Evolutionary conservation across 2,329 filamentous ascomycete genomes (phyloP), one percentile per base, ranked within the genome.

Genomic region (Cytospora schulzeri): DNA sequence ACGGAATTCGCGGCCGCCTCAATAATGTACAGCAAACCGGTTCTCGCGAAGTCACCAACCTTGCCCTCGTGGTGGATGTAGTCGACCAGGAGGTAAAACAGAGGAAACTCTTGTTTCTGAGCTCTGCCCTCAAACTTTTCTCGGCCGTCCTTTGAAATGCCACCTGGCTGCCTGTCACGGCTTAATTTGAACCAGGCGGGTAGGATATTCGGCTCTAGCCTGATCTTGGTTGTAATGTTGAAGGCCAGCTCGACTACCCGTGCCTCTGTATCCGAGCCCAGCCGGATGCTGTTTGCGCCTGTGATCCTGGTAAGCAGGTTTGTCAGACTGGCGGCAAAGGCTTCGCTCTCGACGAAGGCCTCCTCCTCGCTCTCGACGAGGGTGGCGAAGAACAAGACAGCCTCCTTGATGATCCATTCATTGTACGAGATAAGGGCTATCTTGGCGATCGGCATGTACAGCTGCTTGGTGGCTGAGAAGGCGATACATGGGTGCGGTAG

Each of bases 331-430:
- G 89, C 86, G 2, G 95, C 92, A 75, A 99, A 99, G 62, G 87
- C 84, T 35, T 89, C 86, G 72, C 91, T 96, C 73, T 96, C 91
- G 56, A 97, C 87, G 72, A 98, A 96, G 41, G 93, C 92, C 74
- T 97, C 95, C 78, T 97, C 93, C 76, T 98, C 95, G 75, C 93
- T 95, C 77, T 99, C 95, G 71, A 98, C 91, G 68, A 99, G 84
- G 19, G 92, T 93, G 64, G 92, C 92, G 76, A 97, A 97, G 73
- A 97, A 88, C 50, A 89, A 82, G 45, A 97, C 90, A 29, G 91
- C 91, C 73, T 94, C 91, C 69, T 90, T 88, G 70, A 98, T 90
- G 72, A 97, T 89, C 73, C 87, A 89, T 71, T 96, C 91, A 76
- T 96, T 91, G 75, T 92, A 90, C 35, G 91, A 93, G 0, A 90